Evolutionary conservation across 129 eudicot species (phyloP), one percentile per base, ranked within the genome.

Genomic region (Tagetes patula): DNA sequence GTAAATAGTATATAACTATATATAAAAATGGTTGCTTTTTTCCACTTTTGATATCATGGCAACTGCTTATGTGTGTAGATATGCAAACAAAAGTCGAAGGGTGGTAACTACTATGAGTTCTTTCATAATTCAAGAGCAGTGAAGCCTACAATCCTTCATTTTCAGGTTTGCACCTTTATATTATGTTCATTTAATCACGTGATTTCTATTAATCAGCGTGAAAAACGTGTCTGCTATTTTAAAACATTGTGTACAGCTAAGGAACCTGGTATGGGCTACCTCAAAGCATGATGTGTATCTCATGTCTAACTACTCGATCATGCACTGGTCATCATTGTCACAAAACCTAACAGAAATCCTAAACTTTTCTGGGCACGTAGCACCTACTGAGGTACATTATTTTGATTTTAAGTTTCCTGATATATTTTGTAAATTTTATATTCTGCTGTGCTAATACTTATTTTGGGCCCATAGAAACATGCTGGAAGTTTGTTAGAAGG

Each of bases 211-310:
- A 4, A n/a, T 62, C 65, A 59, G 65, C 42, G 20, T 6, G 6
- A 38, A 12, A 62, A 38, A 13, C 3, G 10, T 38, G 47, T 62
- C 1, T 1, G 32, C 31, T 36, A 13, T 58, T 58, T 58, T 62
- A 9, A 61, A 40, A 6, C 36, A 2, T 41, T 48, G 74, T 56
- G 69, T 87, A 85, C 88, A 89, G 97, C 75, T 92, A 4, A 83
- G 97, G 79, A 89, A 92, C 85, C 71, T 92, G 82, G 96, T 92
- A 8, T 92, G 96, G 94, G 89, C 97, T 64, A 86, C 96, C 33
- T 88, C 97, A 54, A 92, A 92, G 71, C 96, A 92, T 82, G 96
- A 89, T 60, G 88, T 87, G 1, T 92, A 92, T 71, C 80, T 92
- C 70, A 79, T 89, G 80, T 92, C 96, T 39, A 79, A 87, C 67